Percentiles rank a stretch among this genome's conserved stretches.
phyloP scores from a whole-genome alignment of 345 rosid genomes.

The Lepidium didymum region DNA sequence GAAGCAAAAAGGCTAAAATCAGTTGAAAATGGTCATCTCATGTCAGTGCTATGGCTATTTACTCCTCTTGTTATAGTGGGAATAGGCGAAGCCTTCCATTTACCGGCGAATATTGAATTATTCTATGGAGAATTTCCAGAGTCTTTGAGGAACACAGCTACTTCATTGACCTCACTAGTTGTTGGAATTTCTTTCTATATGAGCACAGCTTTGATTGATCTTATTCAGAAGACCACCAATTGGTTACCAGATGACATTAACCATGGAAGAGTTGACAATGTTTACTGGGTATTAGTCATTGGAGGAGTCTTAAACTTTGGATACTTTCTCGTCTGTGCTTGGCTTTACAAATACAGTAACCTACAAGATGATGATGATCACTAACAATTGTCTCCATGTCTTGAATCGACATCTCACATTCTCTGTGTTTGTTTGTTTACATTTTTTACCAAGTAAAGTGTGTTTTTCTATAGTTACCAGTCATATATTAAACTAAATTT shows the following conservation, averaged over 20 bases:
- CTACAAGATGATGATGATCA: background rate
- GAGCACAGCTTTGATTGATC: slow-evolving; percentile 34
- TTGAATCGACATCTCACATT: too few species aligned
- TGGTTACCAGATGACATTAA: slow-evolving; percentile 50
- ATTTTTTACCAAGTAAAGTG: background rate
- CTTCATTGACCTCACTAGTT: slow-evolving; percentile 38
- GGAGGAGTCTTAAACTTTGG: slow-evolving; percentile 32
- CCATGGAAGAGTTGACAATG: slow-evolving; percentile 37
- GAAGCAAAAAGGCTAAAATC: slow-evolving; percentile 39
- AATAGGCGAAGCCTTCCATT: slow-evolving; percentile 45
- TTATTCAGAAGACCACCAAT: slow-evolving; percentile 24
- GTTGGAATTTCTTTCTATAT: slow-evolving; percentile 36
- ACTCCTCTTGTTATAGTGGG: slow-evolving; percentile 43
- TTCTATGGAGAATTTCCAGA: slow-evolving; percentile 43
- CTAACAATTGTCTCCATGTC: background rate
- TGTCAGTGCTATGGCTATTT: slow-evolving; percentile 44
- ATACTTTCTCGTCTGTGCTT: slow-evolving; percentile 34
- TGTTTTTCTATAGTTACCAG: background rate
- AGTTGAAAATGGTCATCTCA: slow-evolving; percentile 18
- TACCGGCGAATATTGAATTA: slow-evolving; percentile 39
- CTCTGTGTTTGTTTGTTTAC: background rate
- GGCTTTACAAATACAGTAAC: slow-evolving; percentile 24
- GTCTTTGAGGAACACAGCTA: slow-evolving; percentile 35
- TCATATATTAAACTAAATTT: background rate
- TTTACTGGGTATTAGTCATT: slow-evolving; percentile 35